phyloP scores from a whole-genome alignment of 2,329 filamentous ascomycete genomes.

The Cordyceps cateniannulata region DNA sequence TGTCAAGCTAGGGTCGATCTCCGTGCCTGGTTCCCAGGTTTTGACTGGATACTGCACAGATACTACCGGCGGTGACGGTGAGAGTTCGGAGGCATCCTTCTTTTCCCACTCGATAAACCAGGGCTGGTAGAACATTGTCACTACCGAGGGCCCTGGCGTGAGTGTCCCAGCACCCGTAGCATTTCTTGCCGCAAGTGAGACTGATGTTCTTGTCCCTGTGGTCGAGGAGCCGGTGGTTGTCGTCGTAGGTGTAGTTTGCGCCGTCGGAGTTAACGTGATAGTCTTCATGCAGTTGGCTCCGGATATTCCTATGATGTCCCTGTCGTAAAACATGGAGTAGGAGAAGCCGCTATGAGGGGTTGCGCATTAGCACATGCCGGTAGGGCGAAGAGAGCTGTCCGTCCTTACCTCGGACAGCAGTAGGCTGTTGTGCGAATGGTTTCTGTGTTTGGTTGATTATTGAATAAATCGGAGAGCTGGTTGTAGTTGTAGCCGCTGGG shows the following conservation, averaged over 20 bases:
- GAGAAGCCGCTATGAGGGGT: background rate
- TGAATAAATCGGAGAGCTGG: slow-evolving; percentile 4
- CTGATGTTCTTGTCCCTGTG: background rate
- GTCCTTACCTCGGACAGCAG: slow-evolving; percentile 8
- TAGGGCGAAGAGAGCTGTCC: background rate
- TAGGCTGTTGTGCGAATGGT: slow-evolving; percentile 7
- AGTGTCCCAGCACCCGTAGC: background rate
- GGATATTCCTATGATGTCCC: background rate
- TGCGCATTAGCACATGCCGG: background rate
- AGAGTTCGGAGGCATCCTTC: background rate
- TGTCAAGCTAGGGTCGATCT: slow-evolving; percentile 2
- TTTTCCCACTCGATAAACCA: slow-evolving; percentile 11
- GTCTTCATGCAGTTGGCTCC: slow-evolving; percentile 1
- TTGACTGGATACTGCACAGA: slow-evolving; percentile 4
- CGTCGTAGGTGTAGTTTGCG: background rate
- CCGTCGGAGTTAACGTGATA: background rate
- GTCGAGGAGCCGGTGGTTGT: background rate
- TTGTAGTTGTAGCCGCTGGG: slow-evolving; percentile 11
- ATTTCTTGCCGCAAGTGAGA: background rate
- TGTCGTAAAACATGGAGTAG: background rate
- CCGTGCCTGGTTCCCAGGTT: slow-evolving; percentile 10
- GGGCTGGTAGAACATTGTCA: slow-evolving; percentile 2
- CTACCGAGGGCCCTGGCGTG: background rate
- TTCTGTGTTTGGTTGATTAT: background rate
- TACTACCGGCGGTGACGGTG: slow-evolving; percentile 2